Evolutionary conservation across 805 yeast genomes (phyloP), one percentile per base, ranked within the genome.

Genomic region (Pichia pseudocactophila): DNA sequence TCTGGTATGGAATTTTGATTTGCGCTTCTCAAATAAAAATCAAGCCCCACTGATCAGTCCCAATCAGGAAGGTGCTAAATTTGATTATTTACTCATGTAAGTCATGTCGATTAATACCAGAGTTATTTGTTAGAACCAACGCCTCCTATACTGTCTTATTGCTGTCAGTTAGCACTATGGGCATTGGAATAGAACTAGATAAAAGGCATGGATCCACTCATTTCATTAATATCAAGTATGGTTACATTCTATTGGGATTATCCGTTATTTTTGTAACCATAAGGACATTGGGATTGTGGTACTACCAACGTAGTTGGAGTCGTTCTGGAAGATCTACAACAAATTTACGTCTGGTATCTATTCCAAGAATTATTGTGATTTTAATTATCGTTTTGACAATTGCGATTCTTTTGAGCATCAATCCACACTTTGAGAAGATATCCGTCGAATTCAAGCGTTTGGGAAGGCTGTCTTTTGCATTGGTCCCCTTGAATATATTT

Each of bases 401-500:
- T 17, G 41, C 34, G 15, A 34, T 41, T 17, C 20, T 38, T 13
- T 10, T 37, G 8, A 16, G 19, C 12, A 32, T 39, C 25, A 70
- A 55, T 48, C 67, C 53, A 40, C 60, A 59, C 40, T 46, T 58
- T 26, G 55, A 56, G 37, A 58, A 63, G 20, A 56, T 65, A 42
- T 55, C 54, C 30, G 66, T 60, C 6, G 64, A 65, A 27, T 50
- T 71, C 27, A 82, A 80, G 53, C 63, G 90, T 38, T 50, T 72
- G 28, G 94, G 89, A 2, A 64, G 90, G 40, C 47, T 82, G 9
- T 64, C 80, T 1, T 80, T 75, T 52, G 70, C 71, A 2, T 58
- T 83, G 36, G 57, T 78, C 2, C 81, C 87, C 0, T 58, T 82
- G 28, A 75, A 76, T 49, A 61, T 81, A 3, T 66, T 74, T 31